Evolutionary conservation across 139 green algal species (phyloP).

Genomic region (Zygnema cylindricum): DNA sequence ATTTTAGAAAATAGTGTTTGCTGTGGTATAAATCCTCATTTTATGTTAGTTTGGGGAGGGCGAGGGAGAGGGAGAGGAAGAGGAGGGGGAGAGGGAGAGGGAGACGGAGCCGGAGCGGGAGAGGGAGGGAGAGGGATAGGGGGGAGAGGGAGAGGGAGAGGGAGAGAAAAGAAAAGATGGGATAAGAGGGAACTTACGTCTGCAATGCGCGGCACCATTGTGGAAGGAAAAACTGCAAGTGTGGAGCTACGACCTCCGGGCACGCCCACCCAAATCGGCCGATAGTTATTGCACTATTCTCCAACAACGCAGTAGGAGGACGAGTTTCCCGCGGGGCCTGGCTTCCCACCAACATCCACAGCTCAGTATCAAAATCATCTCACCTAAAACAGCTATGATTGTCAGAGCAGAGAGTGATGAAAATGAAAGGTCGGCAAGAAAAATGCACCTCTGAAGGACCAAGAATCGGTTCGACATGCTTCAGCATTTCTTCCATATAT

Average conservation of each 20-base stretch:
- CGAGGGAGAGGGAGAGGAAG: too few relatives aligned
- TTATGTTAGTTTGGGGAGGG: too few relatives aligned
- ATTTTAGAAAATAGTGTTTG: too few relatives aligned
- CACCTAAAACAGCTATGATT: too few relatives aligned
- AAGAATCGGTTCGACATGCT: constrained; percentile 76
- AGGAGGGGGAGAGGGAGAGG: not conserved
- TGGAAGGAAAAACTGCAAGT: constrained; percentile 77
- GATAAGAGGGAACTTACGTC: constrained; percentile 50
- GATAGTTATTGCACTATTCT: constrained; percentile 93
- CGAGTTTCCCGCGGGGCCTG: not conserved
- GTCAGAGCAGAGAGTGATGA: too few relatives aligned
- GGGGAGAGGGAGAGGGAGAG: not conserved
- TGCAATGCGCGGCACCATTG: constrained; percentile 84
- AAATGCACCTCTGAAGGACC: constrained; percentile 34
- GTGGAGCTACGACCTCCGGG: constrained; percentile 76
- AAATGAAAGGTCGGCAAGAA: too few relatives aligned
- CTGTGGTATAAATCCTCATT: too few relatives aligned
- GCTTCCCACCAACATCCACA: too few relatives aligned
- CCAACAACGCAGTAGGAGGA: constrained; percentile 67
- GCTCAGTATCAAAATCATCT: too few relatives aligned
- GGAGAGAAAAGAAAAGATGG: too few relatives aligned
- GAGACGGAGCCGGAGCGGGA: not conserved
- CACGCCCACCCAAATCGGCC: constrained; percentile 79
- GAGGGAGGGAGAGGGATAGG: not conserved
- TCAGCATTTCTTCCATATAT: constrained; percentile 65